Percentiles rank a stretch among this genome's conserved stretches.
Conservation (phyloP, 768 basidiomycete species). For the Rhodotorula sphaerocarpa region DNA sequence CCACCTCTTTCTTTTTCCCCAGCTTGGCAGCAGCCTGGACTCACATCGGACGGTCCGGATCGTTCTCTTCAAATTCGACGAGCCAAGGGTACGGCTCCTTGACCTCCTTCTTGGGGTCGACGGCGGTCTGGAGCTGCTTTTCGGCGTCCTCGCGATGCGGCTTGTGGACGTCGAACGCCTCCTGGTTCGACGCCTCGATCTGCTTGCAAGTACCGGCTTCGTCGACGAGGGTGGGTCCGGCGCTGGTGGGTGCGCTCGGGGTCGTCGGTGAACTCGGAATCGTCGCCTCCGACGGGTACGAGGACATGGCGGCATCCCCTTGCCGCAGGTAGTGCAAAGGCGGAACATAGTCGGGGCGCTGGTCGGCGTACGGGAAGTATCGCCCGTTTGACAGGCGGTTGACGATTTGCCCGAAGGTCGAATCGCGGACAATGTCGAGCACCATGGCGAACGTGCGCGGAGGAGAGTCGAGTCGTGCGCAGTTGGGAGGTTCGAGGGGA, state of each 20-base stretch:
- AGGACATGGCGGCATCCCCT: not conserved
- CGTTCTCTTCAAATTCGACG: conserved; percentile 34
- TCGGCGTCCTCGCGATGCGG: conserved; percentile 7
- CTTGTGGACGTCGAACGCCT: too few relatives aligned
- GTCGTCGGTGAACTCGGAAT: conserved; percentile 6
- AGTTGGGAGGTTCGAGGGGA: too few relatives aligned
- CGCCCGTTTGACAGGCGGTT: conserved; percentile 26
- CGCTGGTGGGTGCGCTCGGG: not conserved
- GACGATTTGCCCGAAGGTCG: conserved; percentile 31
- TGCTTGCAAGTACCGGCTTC: not conserved
- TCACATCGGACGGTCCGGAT: conserved; percentile 34
- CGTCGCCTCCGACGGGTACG: too few relatives aligned
- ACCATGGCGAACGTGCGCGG: too few relatives aligned
- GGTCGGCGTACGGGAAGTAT: conserved; percentile 33
- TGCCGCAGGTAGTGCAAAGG: conserved; percentile 20
- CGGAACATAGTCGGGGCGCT: conserved; percentile 27
- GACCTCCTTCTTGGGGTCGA: not conserved
- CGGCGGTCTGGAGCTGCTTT: not conserved
- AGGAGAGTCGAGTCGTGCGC: too few relatives aligned
- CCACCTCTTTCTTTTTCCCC: too few relatives aligned
- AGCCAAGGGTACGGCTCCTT: conserved; percentile 20
- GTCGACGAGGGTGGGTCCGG: conserved; percentile 17
- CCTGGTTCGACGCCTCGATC: not conserved
- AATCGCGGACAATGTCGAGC: conserved; percentile 31
- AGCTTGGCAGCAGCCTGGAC: not conserved